Evolutionary conservation across 148 eudicot genomes (phyloP), one percentile per base, ranked within the genome.

Genomic region (Camellia sinensis): DNA sequence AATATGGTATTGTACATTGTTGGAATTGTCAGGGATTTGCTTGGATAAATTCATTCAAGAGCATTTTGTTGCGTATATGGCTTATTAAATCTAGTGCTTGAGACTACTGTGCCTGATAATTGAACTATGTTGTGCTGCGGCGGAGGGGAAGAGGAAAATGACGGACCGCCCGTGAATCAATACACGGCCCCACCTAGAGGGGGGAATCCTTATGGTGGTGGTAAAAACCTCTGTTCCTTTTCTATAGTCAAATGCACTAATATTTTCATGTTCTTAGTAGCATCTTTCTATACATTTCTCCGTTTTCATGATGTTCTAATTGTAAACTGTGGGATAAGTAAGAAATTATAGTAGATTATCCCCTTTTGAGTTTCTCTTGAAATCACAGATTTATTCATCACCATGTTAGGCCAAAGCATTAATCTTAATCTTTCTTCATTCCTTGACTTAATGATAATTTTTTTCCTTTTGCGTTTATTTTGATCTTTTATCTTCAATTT

Each of bases 111-210:
- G 81, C 78, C 82, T 70, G 81, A 75, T 71, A 85, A 78, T 87
- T 82, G 81, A 90, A 84, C 79, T 53, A 90, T 90, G 93, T 89
- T 86, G 77, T 90, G 93, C 82, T 90, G 93, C 79, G 91, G 93
- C 84, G 93, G 91, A 59, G 83, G 87, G 72, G 91, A 90, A 80
- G 93, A 90, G 81, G 91, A 87, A 78, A 76, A 66, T 66, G 66
- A 73, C 9, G 89, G 87, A 13, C 86, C 91, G 5, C 91, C 93
- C 75, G 87, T 84, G 50, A 84, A 85, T 75, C 89, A 87, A 78
- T 82, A 79, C 61, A 81, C 84, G 15, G 89, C 90, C 65, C 93
- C 93, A 63, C 89, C 91, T 56, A 87, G 79, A 87, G 93, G 91
- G 18, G 87, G 87, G 44, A 83, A 81, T 81, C 78, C 88, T 22